A percentile compares a stretch with the other conserved stretches of the same genome.
Evolutionary conservation across 306 rosid genomes (phyloP).

Genomic region (Quercus aquifolioides): DNA sequence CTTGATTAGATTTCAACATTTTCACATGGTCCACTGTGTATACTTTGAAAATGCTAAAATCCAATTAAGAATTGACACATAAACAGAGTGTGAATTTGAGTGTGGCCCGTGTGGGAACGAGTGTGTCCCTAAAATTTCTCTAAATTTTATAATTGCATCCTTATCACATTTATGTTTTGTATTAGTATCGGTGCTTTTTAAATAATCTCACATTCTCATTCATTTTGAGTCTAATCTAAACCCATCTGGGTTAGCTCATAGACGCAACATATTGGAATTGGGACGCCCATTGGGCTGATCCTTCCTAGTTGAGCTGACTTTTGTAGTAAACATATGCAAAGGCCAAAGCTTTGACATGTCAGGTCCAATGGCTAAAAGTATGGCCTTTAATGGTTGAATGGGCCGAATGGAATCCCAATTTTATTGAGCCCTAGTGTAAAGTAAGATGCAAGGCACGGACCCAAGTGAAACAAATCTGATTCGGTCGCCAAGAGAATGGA

Average conservation of each 20-base stretch:
- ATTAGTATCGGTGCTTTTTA: no score
- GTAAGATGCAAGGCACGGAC: background rate
- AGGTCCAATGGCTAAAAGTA: background rate
- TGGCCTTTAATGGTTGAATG: background rate
- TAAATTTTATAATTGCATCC: no score
- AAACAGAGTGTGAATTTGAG: no score
- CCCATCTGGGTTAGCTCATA: background rate
- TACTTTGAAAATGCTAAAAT: no score
- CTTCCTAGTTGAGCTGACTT: background rate
- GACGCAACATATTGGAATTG: background rate
- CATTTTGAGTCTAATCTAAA: background rate
- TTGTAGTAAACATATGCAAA: no score
- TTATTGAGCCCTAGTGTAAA: background rate
- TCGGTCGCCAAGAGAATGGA: background rate
- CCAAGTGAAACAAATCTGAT: background rate
- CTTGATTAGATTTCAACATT: no score
- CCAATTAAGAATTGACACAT: no score
- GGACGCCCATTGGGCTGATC: background rate
- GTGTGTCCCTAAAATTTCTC: no score
- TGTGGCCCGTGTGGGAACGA: no score
- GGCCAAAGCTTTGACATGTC: background rate
- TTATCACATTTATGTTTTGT: no score
- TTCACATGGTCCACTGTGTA: no score
- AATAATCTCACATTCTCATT: background rate
- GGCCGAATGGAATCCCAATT: background rate